These are phyloP conservation scores for Phlegmacium glaucopus DNA, from an alignment of 768 basidiomycete species.

Conservation along the genomic window DNA sequence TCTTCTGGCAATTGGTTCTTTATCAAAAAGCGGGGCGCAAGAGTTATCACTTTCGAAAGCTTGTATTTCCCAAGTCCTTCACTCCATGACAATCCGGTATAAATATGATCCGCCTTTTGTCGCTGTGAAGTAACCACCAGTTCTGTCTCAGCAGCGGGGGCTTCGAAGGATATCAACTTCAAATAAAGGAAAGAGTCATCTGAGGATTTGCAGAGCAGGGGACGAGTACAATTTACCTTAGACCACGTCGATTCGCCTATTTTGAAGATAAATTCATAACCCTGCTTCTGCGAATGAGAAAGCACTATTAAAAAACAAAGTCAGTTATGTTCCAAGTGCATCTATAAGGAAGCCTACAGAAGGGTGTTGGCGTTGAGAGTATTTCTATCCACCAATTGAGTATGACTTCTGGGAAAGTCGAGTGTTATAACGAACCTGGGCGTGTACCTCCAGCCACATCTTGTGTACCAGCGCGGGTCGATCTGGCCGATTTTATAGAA, in stretches of 20 bases:
- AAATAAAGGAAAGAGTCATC: background rate
- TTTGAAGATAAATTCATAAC: conserved; percentile 81
- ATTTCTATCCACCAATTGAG: conserved; percentile 10
- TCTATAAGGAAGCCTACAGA: conserved; percentile 58
- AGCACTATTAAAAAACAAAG: conserved; percentile 56
- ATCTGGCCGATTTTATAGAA: conserved; percentile 58
- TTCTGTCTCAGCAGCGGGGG: conserved; percentile 86
- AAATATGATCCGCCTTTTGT: conserved; percentile 64
- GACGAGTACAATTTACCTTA: conserved; percentile 45
- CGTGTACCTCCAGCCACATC: conserved; percentile 83
- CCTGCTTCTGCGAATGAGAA: conserved; percentile 75
- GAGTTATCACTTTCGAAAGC: conserved; percentile 87
- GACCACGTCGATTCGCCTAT: conserved; percentile 88
- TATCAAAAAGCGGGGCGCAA: conserved; percentile 87
- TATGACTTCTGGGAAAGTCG: background rate
- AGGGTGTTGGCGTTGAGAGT: conserved; percentile 61
- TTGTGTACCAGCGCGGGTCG: conserved; percentile 59
- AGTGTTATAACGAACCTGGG: conserved; percentile 40
- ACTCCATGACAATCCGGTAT: conserved; percentile 86
- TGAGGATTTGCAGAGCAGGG: background rate
- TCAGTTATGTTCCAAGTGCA: background rate
- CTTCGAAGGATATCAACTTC: conserved; percentile 85
- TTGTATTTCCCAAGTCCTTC: conserved; percentile 98
- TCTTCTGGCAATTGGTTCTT: conserved; percentile 73
- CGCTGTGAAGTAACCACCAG: conserved; percentile 64